Base-by-base conservation (phyloP, 2,329 filamentous ascomycete species). In the Ciborinia camelliae region DNA sequence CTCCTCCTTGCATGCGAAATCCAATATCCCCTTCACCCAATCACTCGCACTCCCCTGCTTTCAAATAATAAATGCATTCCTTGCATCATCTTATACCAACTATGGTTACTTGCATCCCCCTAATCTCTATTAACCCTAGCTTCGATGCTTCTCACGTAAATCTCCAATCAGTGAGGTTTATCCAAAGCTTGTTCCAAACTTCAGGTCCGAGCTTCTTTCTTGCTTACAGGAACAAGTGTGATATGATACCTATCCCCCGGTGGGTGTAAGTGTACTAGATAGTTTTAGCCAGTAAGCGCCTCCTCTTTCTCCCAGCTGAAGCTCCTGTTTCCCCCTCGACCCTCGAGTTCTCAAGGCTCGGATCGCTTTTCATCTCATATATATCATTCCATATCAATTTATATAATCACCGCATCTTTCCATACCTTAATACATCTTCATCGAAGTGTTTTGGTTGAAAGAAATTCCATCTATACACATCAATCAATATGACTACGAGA, bases 401-500 rank as follows among this genome's bases (percentile, higher is more conserved):
- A 47, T n/a, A 47, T 1, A 14, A 26, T 47, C 43, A 26, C 26
- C n/a, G 9, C 10, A 47, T 47, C 43, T 23, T 47, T n/a, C n/a
- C n/a, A 47, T 14, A 47, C 26, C n/a, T 47, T 23, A 4, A 47
- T 26, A 47, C 15, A 47, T 37, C 35, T 26, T 20, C 1, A 32
- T 23, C 8, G 5, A 35, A 59, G n/a, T 12, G n/a, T 26, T 26
- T 14, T 10, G 18, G 2, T 20, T 12, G 5, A 10, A 32, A 35
- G 30, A 0, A 8, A 20, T 58, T 14, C n/a, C n/a, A n/a, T 15
- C 32, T 23, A 52, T 54, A 54, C n/a, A 41, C 5, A 43, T 35
- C 6, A 26, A 55, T 28, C 48, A 57, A 55, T 9, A 72, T 70
- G 68, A 57, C 70, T 57, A 70, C 68, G 3, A 67, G 70, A 65